phyloP scores from a whole-genome alignment of 306 rosid species.

The Betula pendula region DNA sequence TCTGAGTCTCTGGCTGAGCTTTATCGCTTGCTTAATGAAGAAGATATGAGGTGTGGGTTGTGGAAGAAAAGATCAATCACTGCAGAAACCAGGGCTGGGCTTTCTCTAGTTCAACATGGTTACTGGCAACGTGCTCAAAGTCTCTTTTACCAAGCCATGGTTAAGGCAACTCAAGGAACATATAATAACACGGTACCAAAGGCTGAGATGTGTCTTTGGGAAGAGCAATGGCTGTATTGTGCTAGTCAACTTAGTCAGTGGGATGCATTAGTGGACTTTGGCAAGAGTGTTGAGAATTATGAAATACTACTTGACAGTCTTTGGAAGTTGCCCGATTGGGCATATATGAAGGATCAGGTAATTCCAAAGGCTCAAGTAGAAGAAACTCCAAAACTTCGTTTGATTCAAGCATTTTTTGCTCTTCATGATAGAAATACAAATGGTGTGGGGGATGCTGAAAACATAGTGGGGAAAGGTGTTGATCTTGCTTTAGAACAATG shows the following conservation, averaged over 20 bases:
- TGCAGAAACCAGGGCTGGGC: conserved; percentile 97
- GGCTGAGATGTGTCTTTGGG: conserved; percentile 99
- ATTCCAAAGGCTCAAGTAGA: conserved; percentile 99
- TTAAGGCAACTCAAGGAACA: conserved; percentile 98
- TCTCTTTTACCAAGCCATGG: conserved; percentile 98
- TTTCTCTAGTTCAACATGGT: conserved; percentile 98
- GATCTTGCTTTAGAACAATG: conserved; percentile 97
- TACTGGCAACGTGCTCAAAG: conserved; percentile 99
- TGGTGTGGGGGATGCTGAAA: conserved; percentile 93
- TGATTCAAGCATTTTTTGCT: conserved; percentile 85
- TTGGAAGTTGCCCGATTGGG: conserved; percentile 98
- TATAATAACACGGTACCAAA: conserved; percentile 90
- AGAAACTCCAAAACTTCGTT: conserved; percentile 92
- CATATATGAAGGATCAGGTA: conserved; percentile 92
- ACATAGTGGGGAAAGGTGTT: conserved; percentile 86
- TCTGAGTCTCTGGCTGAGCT: conserved; percentile 96
- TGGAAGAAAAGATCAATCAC: conserved; percentile 93
- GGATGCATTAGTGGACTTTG: conserved; percentile 94
- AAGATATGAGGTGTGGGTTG: conserved; percentile 97
- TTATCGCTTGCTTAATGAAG: conserved; percentile 95
- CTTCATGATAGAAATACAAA: conserved; percentile 88
- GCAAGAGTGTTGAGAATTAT: conserved; percentile 92
- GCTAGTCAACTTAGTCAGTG: conserved; percentile 96
- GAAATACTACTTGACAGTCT: conserved; percentile 93
- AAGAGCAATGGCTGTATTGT: conserved; percentile 95